Base-by-base conservation (phyloP, 176 grass and related monocot genomes). In the Carex littledalei region DNA sequence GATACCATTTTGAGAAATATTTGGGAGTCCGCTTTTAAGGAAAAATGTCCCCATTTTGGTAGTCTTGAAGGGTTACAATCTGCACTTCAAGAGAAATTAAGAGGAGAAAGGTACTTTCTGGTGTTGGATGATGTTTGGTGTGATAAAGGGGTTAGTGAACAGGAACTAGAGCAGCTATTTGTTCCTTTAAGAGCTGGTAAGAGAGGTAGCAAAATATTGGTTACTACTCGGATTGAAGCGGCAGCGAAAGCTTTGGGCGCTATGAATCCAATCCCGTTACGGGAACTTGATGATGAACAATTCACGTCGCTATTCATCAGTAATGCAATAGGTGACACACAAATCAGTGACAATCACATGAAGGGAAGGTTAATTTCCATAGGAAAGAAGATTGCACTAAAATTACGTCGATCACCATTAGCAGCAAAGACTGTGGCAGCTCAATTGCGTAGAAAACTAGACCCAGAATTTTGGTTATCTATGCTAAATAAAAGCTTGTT, bases 41-140 rank as follows among this genome's bases (percentile, higher is more conserved):
- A 53, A 2, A 15, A 4, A 21, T 68, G 61, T 39, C 6, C 26
- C 54, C 2, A 32, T 14, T 49, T 43, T 2, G 52, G 2, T 29
- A 67, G 22, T 67, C 7, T 80, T 1, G 71, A 84, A 17, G 50
- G 24, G 11, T 4, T 87, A 16, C 55, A 39, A 37, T 39, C 26
- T 14, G 13, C 70, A 45, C 8, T 90, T 20, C 2, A 63, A 17
- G 31, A 14, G 9, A 3, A 52, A 49, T 18, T 90, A 31, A 5
- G 18, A 35, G 37, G 13, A 8, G 66, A 87, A 41, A 70, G 6
- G 13, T 71, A 88, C 6, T 59, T 90, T 4, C 63, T 90, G 13
- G 65, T 88, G 73, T 70, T 90, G 14, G 81, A 90, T 87, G 85
- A 87, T 87, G 17, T 87, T 50, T 85, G 82, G 85, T 47, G 20